Base-by-base conservation (phyloP, 176 grass and related monocot genomes). In the Juncus inflexus region DNA sequence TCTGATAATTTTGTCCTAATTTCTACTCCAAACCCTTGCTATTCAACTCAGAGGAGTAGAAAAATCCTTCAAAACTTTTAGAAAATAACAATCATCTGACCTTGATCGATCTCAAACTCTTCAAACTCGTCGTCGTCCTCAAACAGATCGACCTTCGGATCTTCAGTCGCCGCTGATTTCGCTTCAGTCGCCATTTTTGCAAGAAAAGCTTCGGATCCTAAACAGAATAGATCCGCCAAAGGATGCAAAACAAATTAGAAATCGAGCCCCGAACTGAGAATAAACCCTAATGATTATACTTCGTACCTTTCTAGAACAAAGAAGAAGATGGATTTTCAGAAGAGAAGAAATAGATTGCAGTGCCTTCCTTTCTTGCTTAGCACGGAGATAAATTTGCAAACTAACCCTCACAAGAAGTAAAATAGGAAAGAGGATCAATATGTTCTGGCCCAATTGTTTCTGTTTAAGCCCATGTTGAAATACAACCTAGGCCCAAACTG, bases 71-170 rank as follows among this genome's bases (percentile, higher is more conserved):
- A 2, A 70, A 40, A 42, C 6, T 58, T 11, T 37, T 35, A 60
- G 52, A 42, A 59, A 16, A 65, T 35, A 19, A 61, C 1, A 66
- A 52, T 58, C 6, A 37, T 8, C 35, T 15, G 35, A 80, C 85
- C 85, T 70, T 74, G 76, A 59, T 87, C 80, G 73, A 77, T 83
- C 76, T 87, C 85, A 9, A 87, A 87, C 76, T 87, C 85, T 42
- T 87, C 80, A 13, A 87, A 87, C 80, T 87, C 85, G 49, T 83
- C 85, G 67, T 87, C 85, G 66, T 87, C 85, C 67, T 87, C 80
- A 58, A 87, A 81, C 12, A 87, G 80, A 74, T 87, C 85, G 66
- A 87, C 76, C 85, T 83, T 80, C 9, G 67, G 62, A 5, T 74
- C 67, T 76, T 80, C 85, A 9, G 55, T 61, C 52, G 60, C 70